These are phyloP conservation scores for Brassica napus DNA, from an alignment of 345 rosid species.

Conservation along the genomic window DNA sequence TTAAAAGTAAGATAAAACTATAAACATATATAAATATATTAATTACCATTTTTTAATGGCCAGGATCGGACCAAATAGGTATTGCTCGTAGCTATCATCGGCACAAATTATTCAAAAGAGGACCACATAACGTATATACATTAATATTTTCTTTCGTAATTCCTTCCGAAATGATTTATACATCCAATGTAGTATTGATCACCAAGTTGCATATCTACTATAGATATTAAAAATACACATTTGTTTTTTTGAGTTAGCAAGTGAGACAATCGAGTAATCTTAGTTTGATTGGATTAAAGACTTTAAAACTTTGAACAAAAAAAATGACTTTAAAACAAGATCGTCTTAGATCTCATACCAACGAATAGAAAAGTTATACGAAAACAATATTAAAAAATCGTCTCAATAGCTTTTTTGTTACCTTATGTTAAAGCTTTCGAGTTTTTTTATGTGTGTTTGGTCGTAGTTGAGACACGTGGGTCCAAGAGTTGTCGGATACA, in stretches of 20 bases:
- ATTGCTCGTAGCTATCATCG: conserved; percentile 34
- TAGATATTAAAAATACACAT: too few relatives aligned
- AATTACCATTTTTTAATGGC: background rate
- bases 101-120: conserved; percentile 4
- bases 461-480: conserved; percentile 19
- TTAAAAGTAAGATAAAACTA: background rate
- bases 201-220: background rate
- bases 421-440: background rate
- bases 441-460: conserved; percentile 9
- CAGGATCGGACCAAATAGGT: conserved; percentile 9
- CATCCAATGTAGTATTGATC: background rate
- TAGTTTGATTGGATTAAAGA: background rate
- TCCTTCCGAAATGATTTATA: background rate
- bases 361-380: background rate
- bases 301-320: background rate
- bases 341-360: background rate
- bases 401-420: background rate
- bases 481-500: conserved; percentile 20
- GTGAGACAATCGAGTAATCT: background rate
- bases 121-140: conserved; percentile 18
- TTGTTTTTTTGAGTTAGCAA: background rate
- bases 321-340: too few relatives aligned
- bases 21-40: background rate
- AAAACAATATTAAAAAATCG: background rate
- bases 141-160: background rate